A percentile compares a stretch with the other conserved stretches of the same genome.
Conservation (phyloP, 352 stramenopile species). For the Elongisporangium anandrum region DNA sequence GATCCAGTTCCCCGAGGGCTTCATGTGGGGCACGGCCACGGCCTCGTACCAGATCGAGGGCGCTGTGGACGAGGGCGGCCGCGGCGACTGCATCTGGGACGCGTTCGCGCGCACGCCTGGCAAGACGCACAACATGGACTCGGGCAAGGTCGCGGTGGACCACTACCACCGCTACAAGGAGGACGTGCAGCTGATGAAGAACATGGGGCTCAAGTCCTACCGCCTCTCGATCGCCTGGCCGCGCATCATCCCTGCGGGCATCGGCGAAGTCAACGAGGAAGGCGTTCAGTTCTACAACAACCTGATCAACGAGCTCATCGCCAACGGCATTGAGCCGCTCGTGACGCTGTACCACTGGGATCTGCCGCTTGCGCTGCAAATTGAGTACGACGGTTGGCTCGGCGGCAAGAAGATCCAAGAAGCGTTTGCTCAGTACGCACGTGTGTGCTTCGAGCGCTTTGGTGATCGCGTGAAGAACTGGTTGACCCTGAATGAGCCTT, state of each 20-base stretch:
- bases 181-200: conserved; percentile 90
- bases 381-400: conserved; percentile 72
- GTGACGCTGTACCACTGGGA: conserved; percentile 97
- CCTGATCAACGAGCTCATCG: conserved; percentile 86
- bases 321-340: conserved; percentile 80
- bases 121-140: conserved; percentile 71
- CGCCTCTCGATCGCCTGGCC: conserved; percentile 91
- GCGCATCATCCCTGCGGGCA: conserved; percentile 84
- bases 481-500: conserved; percentile 93
- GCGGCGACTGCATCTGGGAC: conserved; percentile 89
- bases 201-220: conserved; percentile 87
- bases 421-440: conserved; percentile 78
- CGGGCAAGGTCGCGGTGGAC: conserved; percentile 84
- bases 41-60: conserved; percentile 94
- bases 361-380: conserved; percentile 82
- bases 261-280: conserved; percentile 68
- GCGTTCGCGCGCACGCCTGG: conserved; percentile 64
- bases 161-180: conserved; percentile 88
- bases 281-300: conserved; percentile 90
- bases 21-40: conserved; percentile 87
- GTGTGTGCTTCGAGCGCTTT: conserved; percentile 87
- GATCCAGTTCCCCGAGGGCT: conserved; percentile 48
- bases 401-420: conserved; percentile 42
- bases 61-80: conserved; percentile 75
- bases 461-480: conserved; percentile 92